These are phyloP conservation scores for Xerophyta viscosa DNA, from an alignment of 106 monocot species.

Conservation along the genomic window DNA sequence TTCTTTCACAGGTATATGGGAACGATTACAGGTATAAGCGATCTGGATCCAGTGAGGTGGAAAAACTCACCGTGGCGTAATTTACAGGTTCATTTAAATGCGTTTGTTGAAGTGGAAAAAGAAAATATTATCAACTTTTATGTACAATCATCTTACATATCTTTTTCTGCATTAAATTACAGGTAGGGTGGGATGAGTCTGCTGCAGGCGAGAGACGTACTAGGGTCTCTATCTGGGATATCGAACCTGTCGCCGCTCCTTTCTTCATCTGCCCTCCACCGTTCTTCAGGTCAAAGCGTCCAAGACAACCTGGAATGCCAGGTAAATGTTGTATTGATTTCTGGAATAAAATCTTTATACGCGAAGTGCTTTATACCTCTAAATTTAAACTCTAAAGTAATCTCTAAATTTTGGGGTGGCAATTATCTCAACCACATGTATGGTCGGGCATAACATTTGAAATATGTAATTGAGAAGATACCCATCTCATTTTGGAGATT, in stretches of 20 bases:
- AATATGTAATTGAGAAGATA: no score
- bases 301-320: constrained; percentile 70
- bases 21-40: constrained; percentile 89
- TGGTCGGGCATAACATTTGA: no score
- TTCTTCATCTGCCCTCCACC: constrained; percentile 94
- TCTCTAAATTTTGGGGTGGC: no score
- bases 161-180: neutral
- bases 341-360: no score
- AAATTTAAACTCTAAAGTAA: no score
- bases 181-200: constrained; percentile 99
- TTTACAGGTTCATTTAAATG: constrained; percentile 51
- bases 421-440: no score
- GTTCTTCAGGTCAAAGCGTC: constrained; percentile 79
- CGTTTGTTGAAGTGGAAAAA: neutral
- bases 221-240: constrained; percentile 92
- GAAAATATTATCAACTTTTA: neutral
- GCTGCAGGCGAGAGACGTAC: constrained; percentile 84
- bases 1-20: constrained; percentile 78
- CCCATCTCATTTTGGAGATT: no score
- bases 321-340: constrained; percentile 8
- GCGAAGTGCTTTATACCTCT: no score
- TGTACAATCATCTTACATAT: no score
- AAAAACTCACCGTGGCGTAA: constrained; percentile 93
- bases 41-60: constrained; percentile 91
- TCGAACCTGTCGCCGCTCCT: constrained; percentile 85